Conservation (phyloP, 305 asterid species). For the Lippia alba region DNA sequence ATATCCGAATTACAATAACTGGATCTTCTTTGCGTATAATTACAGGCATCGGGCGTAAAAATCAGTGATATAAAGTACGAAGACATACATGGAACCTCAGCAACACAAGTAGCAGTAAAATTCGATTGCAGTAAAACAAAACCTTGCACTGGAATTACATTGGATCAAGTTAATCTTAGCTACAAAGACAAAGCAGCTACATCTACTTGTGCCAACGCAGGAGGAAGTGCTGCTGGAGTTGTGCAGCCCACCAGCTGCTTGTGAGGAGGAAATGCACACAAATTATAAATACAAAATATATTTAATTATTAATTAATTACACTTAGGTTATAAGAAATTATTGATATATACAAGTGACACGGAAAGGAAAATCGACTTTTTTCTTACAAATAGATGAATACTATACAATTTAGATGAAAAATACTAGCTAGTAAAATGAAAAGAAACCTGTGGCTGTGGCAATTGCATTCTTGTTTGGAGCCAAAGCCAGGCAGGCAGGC, state of each 20-base stretch:
- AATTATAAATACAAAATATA: not conserved
- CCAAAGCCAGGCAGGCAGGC: slow-evolving; percentile 4
- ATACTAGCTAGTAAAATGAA: too few relatives aligned
- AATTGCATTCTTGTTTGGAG: not conserved
- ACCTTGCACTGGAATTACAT: slow-evolving; percentile 54
- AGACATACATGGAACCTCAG: slow-evolving; percentile 65
- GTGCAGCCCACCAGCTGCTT: slow-evolving; percentile 50
- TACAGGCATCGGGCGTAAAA: slow-evolving; percentile 57
- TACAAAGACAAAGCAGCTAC: slow-evolving; percentile 41
- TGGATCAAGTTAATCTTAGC: slow-evolving; percentile 48
- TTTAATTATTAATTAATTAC: not conserved
- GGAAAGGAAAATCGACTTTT: not conserved
- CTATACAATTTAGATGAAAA: not conserved
- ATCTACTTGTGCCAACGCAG: slow-evolving; percentile 49
- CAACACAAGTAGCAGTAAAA: slow-evolving; percentile 51
- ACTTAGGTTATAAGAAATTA: not conserved
- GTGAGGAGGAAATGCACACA: not conserved
- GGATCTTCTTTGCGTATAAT: not conserved
- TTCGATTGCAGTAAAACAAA: slow-evolving; percentile 56
- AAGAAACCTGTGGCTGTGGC: not conserved
- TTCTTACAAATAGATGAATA: not conserved
- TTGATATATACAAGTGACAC: not conserved
- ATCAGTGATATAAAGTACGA: slow-evolving; percentile 48
- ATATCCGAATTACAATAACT: not conserved
- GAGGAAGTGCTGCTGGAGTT: slow-evolving; percentile 43